These are phyloP conservation scores for Venturia nashicola DNA, from an alignment of 2,329 filamentous ascomycete genomes.

Conservation along the genomic window DNA sequence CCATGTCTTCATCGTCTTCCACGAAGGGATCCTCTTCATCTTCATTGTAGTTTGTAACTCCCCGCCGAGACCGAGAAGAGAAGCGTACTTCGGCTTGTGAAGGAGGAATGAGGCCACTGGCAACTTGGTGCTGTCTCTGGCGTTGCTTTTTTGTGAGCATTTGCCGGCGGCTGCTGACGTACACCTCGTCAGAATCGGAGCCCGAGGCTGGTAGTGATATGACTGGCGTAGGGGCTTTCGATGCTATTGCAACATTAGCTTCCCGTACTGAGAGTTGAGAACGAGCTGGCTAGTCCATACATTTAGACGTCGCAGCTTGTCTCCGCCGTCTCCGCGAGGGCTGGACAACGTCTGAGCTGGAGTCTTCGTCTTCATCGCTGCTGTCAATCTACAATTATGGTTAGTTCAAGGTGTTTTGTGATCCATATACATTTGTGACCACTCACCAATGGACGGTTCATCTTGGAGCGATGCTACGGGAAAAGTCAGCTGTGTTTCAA, in stretches of 20 bases:
- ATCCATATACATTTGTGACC: conserved; percentile 11
- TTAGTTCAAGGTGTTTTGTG: neutral
- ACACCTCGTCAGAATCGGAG: conserved; percentile 45
- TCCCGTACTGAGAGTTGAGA: conserved; percentile 11
- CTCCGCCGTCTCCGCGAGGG: conserved; percentile 53
- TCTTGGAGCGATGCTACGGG: conserved; percentile 45
- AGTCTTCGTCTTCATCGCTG: conserved; percentile 50
- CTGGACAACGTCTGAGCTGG: conserved; percentile 61
- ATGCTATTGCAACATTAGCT: conserved; percentile 35
- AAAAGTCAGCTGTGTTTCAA: conserved; percentile 21
- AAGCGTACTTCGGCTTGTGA: conserved; percentile 75
- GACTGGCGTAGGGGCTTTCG: conserved; percentile 36
- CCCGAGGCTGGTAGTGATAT: conserved; percentile 46
- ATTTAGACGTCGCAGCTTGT: conserved; percentile 48
- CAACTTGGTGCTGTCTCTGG: conserved; percentile 55
- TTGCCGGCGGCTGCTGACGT: conserved; percentile 62
- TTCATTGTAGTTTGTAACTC: conserved; percentile 57
- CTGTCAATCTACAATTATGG: conserved; percentile 39
- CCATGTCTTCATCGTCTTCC: conserved; percentile 43
- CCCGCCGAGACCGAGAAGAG: conserved; percentile 74
- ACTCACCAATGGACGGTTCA: conserved; percentile 48
- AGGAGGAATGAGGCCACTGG: conserved; percentile 47
- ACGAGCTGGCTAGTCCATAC: conserved; percentile 32
- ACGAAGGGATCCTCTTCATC: conserved; percentile 32
- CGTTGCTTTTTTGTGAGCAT: conserved; percentile 59